Evolutionary conservation across 805 yeast genomes (phyloP), one percentile per base, ranked within the genome.

Genomic region (Torulaspora quercuum): DNA sequence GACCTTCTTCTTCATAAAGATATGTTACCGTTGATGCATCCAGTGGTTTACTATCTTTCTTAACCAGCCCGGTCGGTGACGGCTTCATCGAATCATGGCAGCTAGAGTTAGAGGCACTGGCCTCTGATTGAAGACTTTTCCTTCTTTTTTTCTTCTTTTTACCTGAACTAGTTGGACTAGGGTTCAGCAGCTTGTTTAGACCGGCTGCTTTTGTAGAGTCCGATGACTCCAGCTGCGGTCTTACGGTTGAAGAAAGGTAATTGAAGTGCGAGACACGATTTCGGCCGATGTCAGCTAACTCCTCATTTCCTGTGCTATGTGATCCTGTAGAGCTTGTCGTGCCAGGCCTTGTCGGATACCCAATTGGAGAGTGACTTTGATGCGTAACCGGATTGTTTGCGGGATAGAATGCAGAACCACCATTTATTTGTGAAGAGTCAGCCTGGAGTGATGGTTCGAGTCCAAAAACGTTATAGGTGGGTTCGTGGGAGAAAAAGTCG

Each of bases 241-340:
- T 82, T 42, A 78, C 82, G 5, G 82, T 76, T 2, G 88, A 82
- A 9, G 89, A 86, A 16, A 82, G 61, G 49, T 80, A 81, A 55
- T 81, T 82, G 65, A 82, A 82, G 63, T 82, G 92, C 32, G 79
- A 79, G 41, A 67, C 74, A 53, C 89, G 62, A 29, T 73, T 69
- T 2, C 78, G 62, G 22, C 73, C 75, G 3, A 76, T 61, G 36
- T 76, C 82, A n/a, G 52, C 52, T 10, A 53, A 9, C 9, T 55
- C 64, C 25, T 48, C 48, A 14, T 49, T 32, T 42, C 53, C 53
- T 11, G 51, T 45, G 24, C 48, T 44, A 17, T 39, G 42, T 2
- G 59, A 46, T 6, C 51, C 52, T 5, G 32, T 39, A 1, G 58
- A 48, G 25, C 55, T 47, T 3, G 49, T 40, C 15, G 42, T 33